Percentiles rank a stretch among this genome's conserved stretches.
Conservation (phyloP, 805 yeast genomes). For the Alloascoidea hylecoeti region DNA sequence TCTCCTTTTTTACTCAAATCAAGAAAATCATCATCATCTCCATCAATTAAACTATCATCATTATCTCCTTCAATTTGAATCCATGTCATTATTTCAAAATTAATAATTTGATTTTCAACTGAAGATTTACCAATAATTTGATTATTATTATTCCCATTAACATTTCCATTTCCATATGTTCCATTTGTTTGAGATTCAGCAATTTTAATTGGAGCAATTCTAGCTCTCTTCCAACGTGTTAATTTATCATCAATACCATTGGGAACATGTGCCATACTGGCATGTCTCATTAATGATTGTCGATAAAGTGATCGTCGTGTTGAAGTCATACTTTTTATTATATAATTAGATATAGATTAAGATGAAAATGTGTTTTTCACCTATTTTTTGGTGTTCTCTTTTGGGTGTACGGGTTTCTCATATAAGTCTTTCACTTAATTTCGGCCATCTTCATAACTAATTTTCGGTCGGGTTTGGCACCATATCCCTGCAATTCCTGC, state of each 20-base stretch:
- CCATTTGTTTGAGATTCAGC: slow-evolving; percentile 5
- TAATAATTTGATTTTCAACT: slow-evolving; percentile 7
- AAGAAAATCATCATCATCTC: slow-evolving; percentile 27
- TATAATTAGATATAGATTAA: no score
- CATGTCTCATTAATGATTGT: slow-evolving; percentile 1
- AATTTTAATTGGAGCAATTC: slow-evolving; percentile 14
- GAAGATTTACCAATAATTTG: slow-evolving; percentile 7
- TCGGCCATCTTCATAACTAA: no score
- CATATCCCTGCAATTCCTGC: no score
- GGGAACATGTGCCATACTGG: slow-evolving; percentile 5
- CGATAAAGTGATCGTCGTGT: neutral
- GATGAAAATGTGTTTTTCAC: no score
- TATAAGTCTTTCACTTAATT: no score
- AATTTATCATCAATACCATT: slow-evolving; percentile 11
- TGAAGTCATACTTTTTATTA: no score
- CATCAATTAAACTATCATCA: slow-evolving; percentile 15
- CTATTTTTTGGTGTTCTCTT: no score
- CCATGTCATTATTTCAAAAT: slow-evolving; percentile 21
- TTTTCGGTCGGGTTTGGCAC: no score
- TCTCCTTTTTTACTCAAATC: slow-evolving; percentile 25
- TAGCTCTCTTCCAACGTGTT: slow-evolving; percentile 18
- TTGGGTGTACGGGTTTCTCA: no score
- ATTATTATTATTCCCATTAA: slow-evolving; percentile 7
- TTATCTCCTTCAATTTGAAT: slow-evolving; percentile 9
- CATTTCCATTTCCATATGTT: slow-evolving; percentile 4